These are phyloP conservation scores for Trichosporon sp. DNA, from an alignment of 1,284 basidiomycete species.

Conservation along the genomic window DNA sequence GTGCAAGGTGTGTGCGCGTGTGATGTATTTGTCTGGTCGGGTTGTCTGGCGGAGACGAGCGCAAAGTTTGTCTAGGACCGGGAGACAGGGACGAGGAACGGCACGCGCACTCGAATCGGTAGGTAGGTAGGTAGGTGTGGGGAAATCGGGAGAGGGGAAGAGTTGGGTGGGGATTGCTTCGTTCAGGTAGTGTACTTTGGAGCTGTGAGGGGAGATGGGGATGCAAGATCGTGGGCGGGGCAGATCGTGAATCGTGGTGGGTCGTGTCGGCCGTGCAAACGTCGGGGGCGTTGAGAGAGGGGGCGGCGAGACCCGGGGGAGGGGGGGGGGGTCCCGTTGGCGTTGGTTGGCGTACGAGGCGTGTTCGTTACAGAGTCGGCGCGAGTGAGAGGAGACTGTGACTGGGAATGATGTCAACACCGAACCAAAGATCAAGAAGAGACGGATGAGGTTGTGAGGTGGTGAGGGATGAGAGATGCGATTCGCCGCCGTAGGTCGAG, in stretches of 20 bases:
- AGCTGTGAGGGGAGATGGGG: background rate
- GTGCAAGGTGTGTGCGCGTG: background rate
- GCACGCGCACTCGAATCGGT: background rate
- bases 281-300: background rate
- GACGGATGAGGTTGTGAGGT: background rate
- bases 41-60: background rate
- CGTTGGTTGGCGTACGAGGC: background rate
- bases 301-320: background rate
- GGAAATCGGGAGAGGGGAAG: background rate
- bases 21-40: background rate
- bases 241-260: conserved; percentile 4
- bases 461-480: background rate
- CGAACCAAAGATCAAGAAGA: background rate
- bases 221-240: conserved; percentile 7
- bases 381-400: background rate
- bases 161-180: background rate
- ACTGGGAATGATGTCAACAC: conserved; percentile 11
- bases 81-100: background rate
- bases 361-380: conserved; percentile 10
- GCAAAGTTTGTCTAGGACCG: conserved; percentile 7
- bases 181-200: conserved; percentile 14
- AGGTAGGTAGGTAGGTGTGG: background rate
- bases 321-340: background rate
- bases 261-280: conserved; percentile 7
- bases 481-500: background rate